Evolutionary conservation across 495 filamentous ascomycete species (phyloP).

Genomic region (Penicillium macrosclerotiorum): DNA sequence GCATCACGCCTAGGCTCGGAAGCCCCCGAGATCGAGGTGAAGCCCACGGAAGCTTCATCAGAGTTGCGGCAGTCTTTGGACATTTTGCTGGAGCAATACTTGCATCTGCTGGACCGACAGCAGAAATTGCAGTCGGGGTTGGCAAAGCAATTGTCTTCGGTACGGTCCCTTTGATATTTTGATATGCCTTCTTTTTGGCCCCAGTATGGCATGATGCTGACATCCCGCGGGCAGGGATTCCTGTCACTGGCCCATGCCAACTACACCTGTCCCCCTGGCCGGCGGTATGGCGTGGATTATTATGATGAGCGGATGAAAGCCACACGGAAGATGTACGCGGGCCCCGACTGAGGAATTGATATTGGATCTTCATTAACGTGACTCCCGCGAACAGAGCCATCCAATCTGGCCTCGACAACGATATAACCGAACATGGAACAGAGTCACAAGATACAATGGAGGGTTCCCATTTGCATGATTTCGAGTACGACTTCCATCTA

Average conservation of each 20-base stretch:
- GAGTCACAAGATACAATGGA: background rate
- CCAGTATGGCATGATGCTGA: conserved; percentile 16
- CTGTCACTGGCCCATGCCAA: conserved; percentile 66
- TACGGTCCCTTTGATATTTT: conserved; percentile 33
- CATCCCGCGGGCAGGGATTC: conserved; percentile 40
- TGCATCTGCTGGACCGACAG: conserved; percentile 68
- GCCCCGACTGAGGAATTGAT: background rate
- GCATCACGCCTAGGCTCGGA: conserved; percentile 34
- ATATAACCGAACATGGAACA: background rate
- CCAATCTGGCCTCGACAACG: conserved; percentile 6
- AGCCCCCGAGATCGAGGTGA: conserved; percentile 21
- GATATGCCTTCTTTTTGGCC: too few relatives aligned
- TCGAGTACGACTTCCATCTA: conserved; percentile 16
- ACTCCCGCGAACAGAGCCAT: conserved; percentile 19
- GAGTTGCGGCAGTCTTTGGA: conserved; percentile 52
- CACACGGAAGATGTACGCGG: conserved; percentile 39
- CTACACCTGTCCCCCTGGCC: conserved; percentile 61
- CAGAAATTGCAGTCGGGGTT: conserved; percentile 57
- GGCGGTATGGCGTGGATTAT: conserved; percentile 63
- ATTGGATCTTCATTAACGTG: background rate
- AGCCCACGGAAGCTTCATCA: conserved; percentile 20
- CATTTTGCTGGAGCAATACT: conserved; percentile 64
- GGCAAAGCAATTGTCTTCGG: conserved; percentile 53
- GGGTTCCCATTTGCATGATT: background rate
- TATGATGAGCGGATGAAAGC: conserved; percentile 76